Base-by-base conservation (phyloP, 2,329 filamentous ascomycete genomes). In the Stagonosporopsis rhizophila region DNA sequence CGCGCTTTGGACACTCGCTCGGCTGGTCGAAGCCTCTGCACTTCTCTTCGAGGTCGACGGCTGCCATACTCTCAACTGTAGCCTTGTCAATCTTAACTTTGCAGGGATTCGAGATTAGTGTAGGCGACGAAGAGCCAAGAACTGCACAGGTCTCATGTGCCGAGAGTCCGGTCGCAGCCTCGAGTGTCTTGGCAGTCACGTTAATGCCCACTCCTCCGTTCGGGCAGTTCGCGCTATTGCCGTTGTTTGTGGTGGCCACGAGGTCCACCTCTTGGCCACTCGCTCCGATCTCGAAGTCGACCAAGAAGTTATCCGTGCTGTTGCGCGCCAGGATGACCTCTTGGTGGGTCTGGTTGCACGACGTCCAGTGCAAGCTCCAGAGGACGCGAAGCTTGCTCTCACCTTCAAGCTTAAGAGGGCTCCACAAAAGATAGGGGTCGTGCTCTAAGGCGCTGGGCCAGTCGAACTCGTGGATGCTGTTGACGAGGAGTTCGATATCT, bases 81-180 rank as follows among this genome's bases (percentile, higher is more conserved):
- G 42, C 42, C 42, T 45, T 35, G 28, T 45, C 42, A 23, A 45
- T 45, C 42, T 45, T 35, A 17, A 45, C 42, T 45, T 45, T 45
- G 42, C 42, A 45, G 28, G 42, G 42, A 28, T 45, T 45, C 42
- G 42, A 45, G 42, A 35, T 45, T 45, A 28, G 42, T 45, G 42
- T 23, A 28, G 42, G 42, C 19, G 42, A 45, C 28, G 42, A 45
- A 23, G 28, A 45, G 28, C 30, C 30, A 45, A 45, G 28, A 35
- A 45, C 42, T 28, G 42, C 42, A 45, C 42, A 45, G 28, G 42
- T 45, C 17, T 35, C 42, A 45, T 34, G 28, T 45, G 42, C 2
- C 42, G 22, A 45, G 41, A 22, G 11, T 45, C 17, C 8, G 27
- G 42, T 35, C 42, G 28, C 12, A 45, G 28, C 42, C 42, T 45